A percentile compares a stretch with the other conserved stretches of the same genome.
Conservation (phyloP, 106 monocot species). For the Dendrobium huoshanense region DNA sequence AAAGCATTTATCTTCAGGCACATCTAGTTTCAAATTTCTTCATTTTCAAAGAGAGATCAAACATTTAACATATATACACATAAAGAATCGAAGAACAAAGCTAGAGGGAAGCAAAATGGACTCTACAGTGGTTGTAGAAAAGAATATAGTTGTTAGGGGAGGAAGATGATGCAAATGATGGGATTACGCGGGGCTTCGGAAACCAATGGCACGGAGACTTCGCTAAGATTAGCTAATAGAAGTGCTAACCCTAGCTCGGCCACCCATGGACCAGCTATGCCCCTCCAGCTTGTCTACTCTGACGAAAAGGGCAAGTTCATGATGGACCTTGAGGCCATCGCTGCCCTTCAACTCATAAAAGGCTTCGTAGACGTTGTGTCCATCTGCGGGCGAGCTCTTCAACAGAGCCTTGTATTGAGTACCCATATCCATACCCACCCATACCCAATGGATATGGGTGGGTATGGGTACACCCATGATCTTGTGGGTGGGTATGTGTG, state of each 20-base stretch:
- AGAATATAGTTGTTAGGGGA: background rate
- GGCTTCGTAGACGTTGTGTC: constrained; percentile 67
- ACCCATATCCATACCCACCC: too few relatives aligned
- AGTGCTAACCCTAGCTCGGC: constrained; percentile 13
- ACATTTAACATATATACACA: too few relatives aligned
- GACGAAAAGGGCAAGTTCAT: constrained; percentile 78
- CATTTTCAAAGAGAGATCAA: too few relatives aligned
- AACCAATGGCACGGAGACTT: constrained; percentile 10
- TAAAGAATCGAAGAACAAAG: too few relatives aligned
- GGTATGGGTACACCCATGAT: too few relatives aligned
- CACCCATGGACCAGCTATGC: constrained; percentile 44
- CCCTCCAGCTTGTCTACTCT: constrained; percentile 63
- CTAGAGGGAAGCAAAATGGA: too few relatives aligned
- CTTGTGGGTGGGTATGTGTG: too few relatives aligned
- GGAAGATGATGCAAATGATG: constrained; percentile 66
- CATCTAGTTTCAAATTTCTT: too few relatives aligned
- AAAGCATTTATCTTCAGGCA: too few relatives aligned
- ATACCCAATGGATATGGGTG: too few relatives aligned
- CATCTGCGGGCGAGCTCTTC: constrained; percentile 69
- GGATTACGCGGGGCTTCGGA: constrained; percentile 55
- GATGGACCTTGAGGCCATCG: constrained; percentile 95
- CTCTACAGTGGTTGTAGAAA: background rate
- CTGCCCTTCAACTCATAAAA: constrained; percentile 72
- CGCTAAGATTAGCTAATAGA: background rate
- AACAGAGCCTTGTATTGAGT: constrained; percentile 2